Evolutionary conservation across 2,329 filamentous ascomycete species (phyloP).

Genomic region (Escovopsis sp.): DNA sequence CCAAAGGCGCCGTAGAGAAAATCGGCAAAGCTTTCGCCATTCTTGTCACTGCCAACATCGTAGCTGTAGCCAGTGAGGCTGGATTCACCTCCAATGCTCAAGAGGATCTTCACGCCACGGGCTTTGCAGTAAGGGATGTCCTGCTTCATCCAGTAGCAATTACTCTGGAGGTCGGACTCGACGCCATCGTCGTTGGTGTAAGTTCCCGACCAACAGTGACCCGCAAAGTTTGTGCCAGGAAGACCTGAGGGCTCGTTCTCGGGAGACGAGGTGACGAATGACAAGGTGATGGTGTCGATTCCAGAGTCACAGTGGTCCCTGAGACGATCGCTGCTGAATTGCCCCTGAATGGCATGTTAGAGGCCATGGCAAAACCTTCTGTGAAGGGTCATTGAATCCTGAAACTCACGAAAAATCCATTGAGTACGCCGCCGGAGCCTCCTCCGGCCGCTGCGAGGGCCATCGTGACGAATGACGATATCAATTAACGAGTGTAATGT

Average conservation of each 20-base stretch:
- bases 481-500: conserved; percentile 18
- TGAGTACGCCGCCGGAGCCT: conserved; percentile 18
- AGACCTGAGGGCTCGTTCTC: conserved; percentile 20
- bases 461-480: conserved; percentile 8
- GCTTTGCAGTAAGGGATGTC: conserved; percentile 28
- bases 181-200: conserved; percentile 11
- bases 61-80: conserved; percentile 17
- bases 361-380: not conserved
- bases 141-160: conserved; percentile 21
- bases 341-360: conserved; percentile 16
- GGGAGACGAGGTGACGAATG: conserved; percentile 24
- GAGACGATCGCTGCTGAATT: conserved; percentile 19
- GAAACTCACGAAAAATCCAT: conserved; percentile 25
- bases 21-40: conserved; percentile 22
- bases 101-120: conserved; percentile 27
- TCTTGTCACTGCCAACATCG: conserved; percentile 14
- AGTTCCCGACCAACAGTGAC: conserved; percentile 20
- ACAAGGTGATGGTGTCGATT: conserved; percentile 23
- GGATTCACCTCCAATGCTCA: conserved; percentile 25
- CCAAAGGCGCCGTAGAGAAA: conserved; percentile 26
- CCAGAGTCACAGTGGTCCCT: conserved; percentile 21
- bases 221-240: conserved; percentile 26
- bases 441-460: conserved; percentile 12
- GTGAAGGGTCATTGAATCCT: not conserved
- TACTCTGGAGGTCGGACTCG: conserved; percentile 17